Percentiles rank a stretch among this genome's conserved stretches.
phyloP scores from a whole-genome alignment of 495 filamentous ascomycete genomes.

The Baudoinia panamericana region DNA sequence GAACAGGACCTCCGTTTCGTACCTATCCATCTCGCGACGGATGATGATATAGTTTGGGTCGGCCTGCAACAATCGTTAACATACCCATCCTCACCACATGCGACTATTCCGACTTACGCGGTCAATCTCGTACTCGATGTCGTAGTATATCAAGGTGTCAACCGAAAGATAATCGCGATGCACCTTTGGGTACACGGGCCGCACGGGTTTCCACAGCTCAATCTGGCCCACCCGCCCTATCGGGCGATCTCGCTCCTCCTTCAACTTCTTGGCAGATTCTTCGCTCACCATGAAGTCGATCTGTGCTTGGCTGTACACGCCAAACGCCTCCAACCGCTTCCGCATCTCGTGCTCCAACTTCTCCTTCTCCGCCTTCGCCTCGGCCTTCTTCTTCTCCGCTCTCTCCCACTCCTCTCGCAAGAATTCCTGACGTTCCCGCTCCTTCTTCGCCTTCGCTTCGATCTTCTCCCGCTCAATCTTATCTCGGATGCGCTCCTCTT shows the following conservation, averaged over 20 bases:
- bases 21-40: constrained; percentile 29
- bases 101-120: constrained; percentile 23
- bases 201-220: constrained; percentile 1
- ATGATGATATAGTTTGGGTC: constrained; percentile 31
- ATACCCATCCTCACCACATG: neutral
- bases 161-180: constrained; percentile 27
- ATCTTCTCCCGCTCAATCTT: constrained; percentile 24
- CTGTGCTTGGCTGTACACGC: constrained; percentile 28
- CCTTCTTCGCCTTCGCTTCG: constrained; percentile 26
- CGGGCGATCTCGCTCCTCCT: constrained; percentile 18
- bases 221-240: constrained; percentile 1
- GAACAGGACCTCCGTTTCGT: constrained; percentile 32
- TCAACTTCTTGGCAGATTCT: constrained; percentile 20
- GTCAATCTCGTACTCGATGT: constrained; percentile 30
- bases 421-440: constrained; percentile 24
- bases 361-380: constrained; percentile 31
- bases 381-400: constrained; percentile 26
- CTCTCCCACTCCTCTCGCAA: constrained; percentile 25
- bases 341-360: constrained; percentile 35
- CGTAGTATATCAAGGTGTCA: constrained; percentile 31
- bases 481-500: constrained; percentile 20
- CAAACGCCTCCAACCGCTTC: constrained; percentile 19
- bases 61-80: constrained; percentile 13
- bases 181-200: constrained; percentile 29
- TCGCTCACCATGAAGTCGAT: constrained; percentile 28